These are phyloP conservation scores for Camelina hispida DNA, from an alignment of 345 rosid species.

Conservation along the genomic window DNA sequence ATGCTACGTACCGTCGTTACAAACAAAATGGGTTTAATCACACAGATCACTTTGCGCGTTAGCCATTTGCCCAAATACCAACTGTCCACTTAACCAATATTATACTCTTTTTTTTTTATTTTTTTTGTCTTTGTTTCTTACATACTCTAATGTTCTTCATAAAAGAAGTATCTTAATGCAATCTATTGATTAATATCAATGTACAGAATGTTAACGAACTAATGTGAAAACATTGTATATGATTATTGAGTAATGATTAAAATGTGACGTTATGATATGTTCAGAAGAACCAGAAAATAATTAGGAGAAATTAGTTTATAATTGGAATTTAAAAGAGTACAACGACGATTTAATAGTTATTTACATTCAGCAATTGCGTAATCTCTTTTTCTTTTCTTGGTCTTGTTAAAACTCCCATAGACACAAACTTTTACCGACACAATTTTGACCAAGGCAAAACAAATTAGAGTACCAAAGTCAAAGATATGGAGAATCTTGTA, in stretches of 20 bases:
- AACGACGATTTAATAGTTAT: no score
- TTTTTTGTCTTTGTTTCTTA: neutral
- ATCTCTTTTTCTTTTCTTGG: neutral
- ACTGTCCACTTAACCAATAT: neutral
- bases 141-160: neutral
- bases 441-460: neutral
- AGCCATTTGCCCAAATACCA: neutral
- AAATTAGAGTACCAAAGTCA: neutral
- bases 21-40: neutral
- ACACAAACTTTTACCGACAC: neutral
- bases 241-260: neutral
- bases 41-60: neutral
- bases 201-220: neutral
- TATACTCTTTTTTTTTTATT: neutral
- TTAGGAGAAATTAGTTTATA: neutral
- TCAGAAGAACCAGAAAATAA: neutral
- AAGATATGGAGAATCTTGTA: neutral
- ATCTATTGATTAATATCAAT: neutral
- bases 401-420: constrained; percentile 1
- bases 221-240: neutral
- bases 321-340: no score
- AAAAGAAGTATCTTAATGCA: neutral
- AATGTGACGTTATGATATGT: neutral
- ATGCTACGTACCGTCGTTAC: neutral
- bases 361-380: no score